Evolutionary conservation across 192 early-diverging fungal genomes (phyloP).

Genomic region (Podila epigama): DNA sequence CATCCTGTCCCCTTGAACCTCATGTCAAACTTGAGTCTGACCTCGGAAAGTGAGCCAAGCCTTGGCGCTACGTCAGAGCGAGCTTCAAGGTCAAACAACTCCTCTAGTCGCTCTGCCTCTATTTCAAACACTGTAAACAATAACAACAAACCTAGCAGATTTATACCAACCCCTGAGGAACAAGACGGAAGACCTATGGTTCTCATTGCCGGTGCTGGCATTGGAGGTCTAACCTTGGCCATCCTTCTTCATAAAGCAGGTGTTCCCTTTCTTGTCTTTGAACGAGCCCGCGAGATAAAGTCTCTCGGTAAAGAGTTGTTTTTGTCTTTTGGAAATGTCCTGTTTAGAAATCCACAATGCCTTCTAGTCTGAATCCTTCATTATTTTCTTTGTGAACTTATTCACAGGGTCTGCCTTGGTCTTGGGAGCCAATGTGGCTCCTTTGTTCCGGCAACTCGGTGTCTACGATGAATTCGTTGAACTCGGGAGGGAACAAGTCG

Average conservation of each 20-base stretch:
- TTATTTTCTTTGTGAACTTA: neutral
- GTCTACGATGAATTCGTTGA: neutral
- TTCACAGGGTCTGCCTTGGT: neutral
- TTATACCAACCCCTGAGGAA: neutral
- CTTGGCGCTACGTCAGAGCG: too few species aligned
- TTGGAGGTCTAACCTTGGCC: neutral
- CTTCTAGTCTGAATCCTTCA: neutral
- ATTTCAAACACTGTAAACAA: too few species aligned
- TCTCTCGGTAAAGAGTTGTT: neutral
- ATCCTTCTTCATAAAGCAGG: neutral
- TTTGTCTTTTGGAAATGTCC: too few species aligned
- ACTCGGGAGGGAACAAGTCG: neutral
- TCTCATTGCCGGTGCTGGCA: neutral
- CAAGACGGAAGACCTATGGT: neutral
- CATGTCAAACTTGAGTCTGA: neutral
- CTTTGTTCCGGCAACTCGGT: neutral
- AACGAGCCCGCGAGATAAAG: neutral
- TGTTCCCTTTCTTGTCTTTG: neutral
- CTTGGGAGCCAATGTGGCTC: neutral
- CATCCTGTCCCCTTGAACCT: too few species aligned
- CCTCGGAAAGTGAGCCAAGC: too few species aligned
- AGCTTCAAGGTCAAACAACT: too few species aligned
- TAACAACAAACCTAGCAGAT: neutral
- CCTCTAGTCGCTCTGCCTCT: too few species aligned
- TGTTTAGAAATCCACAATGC: too few species aligned